These are phyloP conservation scores for Avena sativa DNA, from an alignment of 176 grass and related monocot genomes.

Conservation along the genomic window DNA sequence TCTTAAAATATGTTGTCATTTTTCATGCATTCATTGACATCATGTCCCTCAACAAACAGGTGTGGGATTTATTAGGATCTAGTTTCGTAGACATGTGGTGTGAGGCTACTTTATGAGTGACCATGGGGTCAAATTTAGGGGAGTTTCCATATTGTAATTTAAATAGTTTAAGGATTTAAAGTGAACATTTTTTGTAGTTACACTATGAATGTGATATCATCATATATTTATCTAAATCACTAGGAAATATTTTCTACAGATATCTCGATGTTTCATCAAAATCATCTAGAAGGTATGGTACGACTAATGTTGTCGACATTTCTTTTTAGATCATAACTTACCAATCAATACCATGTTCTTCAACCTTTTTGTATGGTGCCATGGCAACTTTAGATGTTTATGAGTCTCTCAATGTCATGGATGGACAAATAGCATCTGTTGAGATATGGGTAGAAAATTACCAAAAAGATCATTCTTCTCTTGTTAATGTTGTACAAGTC, in stretches of 20 bases:
- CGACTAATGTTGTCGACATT: background rate
- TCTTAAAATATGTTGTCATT: background rate
- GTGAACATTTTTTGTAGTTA: background rate
- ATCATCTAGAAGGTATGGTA: background rate
- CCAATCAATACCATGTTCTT: background rate
- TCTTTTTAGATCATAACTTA: background rate
- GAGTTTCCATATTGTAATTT: background rate
- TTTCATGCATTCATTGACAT: background rate
- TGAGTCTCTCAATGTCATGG: background rate
- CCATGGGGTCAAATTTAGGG: background rate
- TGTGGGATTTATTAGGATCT: background rate
- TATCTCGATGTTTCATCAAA: background rate
- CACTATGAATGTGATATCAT: no score
- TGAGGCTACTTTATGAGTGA: background rate
- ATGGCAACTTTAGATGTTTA: conserved; percentile 35
- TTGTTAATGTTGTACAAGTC: conserved; percentile 6
- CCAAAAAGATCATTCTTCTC: background rate
- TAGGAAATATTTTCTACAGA: background rate
- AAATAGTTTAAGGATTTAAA: background rate
- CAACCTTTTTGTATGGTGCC: background rate
- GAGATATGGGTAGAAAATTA: conserved; percentile 7
- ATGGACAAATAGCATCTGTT: background rate
- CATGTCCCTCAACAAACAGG: background rate
- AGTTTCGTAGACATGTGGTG: background rate
- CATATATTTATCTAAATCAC: background rate